These are phyloP conservation scores for Themeda triandra DNA, from an alignment of 176 grass and related monocot genomes.

Conservation along the genomic window DNA sequence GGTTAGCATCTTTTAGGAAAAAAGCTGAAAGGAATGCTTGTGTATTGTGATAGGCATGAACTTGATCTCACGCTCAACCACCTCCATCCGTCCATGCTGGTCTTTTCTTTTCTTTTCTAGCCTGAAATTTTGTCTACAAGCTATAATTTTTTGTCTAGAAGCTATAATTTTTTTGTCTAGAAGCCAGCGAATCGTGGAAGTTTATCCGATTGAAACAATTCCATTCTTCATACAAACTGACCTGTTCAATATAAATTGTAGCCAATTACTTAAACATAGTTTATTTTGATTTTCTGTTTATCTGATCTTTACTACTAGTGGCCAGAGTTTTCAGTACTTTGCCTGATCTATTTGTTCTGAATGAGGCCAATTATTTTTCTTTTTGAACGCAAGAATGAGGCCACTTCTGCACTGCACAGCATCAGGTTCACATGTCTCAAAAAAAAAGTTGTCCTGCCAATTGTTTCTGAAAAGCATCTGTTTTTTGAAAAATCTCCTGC, in stretches of 20 bases:
- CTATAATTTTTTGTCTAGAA: neutral
- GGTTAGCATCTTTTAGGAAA: neutral
- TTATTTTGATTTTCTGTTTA: too few relatives aligned
- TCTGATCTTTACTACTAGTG: too few relatives aligned
- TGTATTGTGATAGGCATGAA: neutral
- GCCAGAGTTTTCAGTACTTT: too few relatives aligned
- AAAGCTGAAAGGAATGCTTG: too few relatives aligned
- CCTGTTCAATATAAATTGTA: too few relatives aligned
- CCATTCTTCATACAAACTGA: neutral
- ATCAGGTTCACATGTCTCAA: neutral
- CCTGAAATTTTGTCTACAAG: neutral
- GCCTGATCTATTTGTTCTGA: too few relatives aligned
- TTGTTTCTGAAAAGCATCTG: too few relatives aligned
- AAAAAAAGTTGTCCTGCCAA: neutral
- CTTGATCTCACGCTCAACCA: neutral
- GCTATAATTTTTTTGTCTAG: neutral
- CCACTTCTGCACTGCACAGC: neutral
- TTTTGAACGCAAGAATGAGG: too few relatives aligned
- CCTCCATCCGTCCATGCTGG: neutral
- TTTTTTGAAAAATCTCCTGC: neutral
- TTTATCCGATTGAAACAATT: neutral
- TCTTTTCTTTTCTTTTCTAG: neutral
- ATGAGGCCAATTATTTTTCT: too few relatives aligned
- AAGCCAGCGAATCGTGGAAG: neutral
- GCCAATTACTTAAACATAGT: too few relatives aligned